Conservation (phyloP, 164 flowering plant species). For the Tetracentron sinense region DNA sequence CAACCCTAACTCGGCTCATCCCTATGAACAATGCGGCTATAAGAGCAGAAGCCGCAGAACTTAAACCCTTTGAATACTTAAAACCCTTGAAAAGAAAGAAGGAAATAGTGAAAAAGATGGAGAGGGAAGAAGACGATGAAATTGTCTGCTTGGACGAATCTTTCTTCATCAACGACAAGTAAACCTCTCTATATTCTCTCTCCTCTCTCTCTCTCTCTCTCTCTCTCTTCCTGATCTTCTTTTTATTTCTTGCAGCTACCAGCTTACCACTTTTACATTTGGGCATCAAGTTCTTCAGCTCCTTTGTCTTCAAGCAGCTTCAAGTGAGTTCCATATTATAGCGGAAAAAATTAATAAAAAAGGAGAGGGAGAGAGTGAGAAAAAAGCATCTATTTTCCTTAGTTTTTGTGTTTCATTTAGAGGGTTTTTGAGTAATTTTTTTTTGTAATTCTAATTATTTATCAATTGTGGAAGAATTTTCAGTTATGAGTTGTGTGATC, state of each 20-base stretch:
- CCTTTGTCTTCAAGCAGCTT: slow-evolving; percentile 79
- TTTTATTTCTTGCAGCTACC: slow-evolving; percentile 53
- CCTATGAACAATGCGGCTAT: too few species aligned
- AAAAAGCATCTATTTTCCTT: too few species aligned
- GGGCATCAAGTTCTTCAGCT: slow-evolving; percentile 78
- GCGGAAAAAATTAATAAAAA: not conserved
- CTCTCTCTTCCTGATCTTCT: not conserved
- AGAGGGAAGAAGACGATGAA: slow-evolving; percentile 51
- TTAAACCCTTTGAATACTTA: too few species aligned
- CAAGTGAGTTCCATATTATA: slow-evolving; percentile 49
- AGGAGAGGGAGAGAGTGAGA: too few species aligned
- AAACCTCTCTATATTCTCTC: slow-evolving; percentile 9
- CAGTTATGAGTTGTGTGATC: not conserved
- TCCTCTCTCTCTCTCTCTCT: not conserved
- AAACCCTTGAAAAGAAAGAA: too few species aligned
- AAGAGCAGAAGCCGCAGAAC: too few species aligned
- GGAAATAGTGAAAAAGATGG: too few species aligned
- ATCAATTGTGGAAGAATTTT: not conserved
- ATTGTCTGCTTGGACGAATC: slow-evolving; percentile 73
- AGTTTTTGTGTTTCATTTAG: too few species aligned
- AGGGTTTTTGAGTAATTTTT: too few species aligned
- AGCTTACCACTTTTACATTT: slow-evolving; percentile 71
- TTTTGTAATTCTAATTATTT: too few species aligned
- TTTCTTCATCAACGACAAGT: slow-evolving; percentile 86
- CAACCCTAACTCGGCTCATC: too few species aligned